These are phyloP conservation scores for Glaciozyma antarctica DNA, from an alignment of 768 basidiomycete species.

Conservation along the genomic window DNA sequence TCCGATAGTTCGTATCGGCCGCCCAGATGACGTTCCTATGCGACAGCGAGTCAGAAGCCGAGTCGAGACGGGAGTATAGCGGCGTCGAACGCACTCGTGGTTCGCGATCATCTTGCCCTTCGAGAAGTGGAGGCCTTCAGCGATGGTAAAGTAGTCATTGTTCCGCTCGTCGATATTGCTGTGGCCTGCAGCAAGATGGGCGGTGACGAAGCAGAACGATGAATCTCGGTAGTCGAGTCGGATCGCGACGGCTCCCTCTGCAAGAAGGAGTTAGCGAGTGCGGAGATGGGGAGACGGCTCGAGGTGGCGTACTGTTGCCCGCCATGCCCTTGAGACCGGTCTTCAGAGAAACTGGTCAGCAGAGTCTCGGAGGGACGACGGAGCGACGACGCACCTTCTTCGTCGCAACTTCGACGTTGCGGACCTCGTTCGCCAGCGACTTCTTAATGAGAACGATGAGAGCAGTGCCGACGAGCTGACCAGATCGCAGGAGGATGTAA, in stretches of 20 bases:
- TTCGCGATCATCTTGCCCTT: slow-evolving; percentile 77
- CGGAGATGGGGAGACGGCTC: no score
- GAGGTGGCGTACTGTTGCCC: slow-evolving; percentile 53
- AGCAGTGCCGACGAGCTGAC: slow-evolving; percentile 96
- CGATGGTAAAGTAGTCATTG: slow-evolving; percentile 75
- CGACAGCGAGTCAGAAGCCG: background rate
- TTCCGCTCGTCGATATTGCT: slow-evolving; percentile 80
- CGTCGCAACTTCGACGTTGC: slow-evolving; percentile 82
- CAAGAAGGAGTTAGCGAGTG: background rate
- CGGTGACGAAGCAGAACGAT: slow-evolving; percentile 87
- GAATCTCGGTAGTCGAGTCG: slow-evolving; percentile 85
- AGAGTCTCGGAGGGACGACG: slow-evolving; percentile 35
- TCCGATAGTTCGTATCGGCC: slow-evolving; percentile 91
- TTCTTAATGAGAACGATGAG: slow-evolving; percentile 73
- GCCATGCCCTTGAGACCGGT: slow-evolving; percentile 66
- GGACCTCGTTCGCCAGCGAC: slow-evolving; percentile 64
- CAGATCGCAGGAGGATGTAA: slow-evolving; percentile 81
- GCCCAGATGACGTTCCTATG: slow-evolving; percentile 82
- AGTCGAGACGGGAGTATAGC: background rate
- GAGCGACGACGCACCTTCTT: slow-evolving; percentile 60
- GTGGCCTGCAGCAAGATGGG: slow-evolving; percentile 94
- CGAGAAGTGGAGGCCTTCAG: slow-evolving; percentile 70
- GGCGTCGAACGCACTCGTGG: slow-evolving; percentile 62
- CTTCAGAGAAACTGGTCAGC: slow-evolving; percentile 43
- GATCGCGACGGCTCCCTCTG: slow-evolving; percentile 81